Conservation (phyloP, 139 green algal species). For the Coelastrella sp. region DNA sequence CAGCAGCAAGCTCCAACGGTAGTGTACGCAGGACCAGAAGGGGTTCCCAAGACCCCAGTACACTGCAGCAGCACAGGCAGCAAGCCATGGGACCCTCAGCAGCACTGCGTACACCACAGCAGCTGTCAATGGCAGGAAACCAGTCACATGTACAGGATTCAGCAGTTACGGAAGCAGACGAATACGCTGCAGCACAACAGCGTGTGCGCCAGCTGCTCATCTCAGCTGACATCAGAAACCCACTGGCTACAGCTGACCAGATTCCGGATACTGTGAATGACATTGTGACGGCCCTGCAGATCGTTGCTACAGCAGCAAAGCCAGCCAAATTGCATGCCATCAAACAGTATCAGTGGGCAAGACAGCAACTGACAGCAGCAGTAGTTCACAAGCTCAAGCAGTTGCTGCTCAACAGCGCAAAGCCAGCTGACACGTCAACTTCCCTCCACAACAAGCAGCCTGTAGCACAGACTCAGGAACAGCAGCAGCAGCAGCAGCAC, state of each 20-base stretch:
- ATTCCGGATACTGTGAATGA: conserved; percentile 5
- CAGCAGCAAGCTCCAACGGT: no score
- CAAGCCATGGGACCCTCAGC: background rate
- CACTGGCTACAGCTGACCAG: background rate
- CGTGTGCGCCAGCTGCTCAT: background rate
- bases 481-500: conserved; percentile 13
- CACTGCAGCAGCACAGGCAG: background rate
- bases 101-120: background rate
- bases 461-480: background rate
- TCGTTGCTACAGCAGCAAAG: conserved; percentile 7
- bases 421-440: no score
- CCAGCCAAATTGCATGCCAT: background rate
- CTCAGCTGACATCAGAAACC: background rate
- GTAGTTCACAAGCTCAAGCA: background rate
- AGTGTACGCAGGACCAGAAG: no score
- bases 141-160: background rate
- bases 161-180: background rate
- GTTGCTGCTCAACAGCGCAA: background rate
- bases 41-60: no score
- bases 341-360: background rate
- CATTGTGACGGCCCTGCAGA: background rate
- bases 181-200: background rate
- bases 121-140: no score
- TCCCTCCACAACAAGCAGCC: background rate
- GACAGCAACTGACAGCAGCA: background rate